Evolutionary conservation across 768 basidiomycete genomes (phyloP), one percentile per base, ranked within the genome.

Genomic region (Podaxis sp.): DNA sequence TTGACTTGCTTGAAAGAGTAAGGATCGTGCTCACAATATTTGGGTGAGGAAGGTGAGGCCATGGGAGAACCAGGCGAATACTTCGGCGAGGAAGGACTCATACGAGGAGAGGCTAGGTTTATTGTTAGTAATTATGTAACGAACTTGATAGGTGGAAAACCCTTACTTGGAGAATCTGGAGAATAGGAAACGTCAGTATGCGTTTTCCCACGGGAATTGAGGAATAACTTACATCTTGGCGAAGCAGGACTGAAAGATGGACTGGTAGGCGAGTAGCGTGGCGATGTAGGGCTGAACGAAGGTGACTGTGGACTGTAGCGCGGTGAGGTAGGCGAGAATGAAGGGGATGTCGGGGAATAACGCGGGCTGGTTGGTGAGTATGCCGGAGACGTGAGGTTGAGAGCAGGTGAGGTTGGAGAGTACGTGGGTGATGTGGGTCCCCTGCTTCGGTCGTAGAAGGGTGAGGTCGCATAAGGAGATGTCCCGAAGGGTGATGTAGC

Each of bases 61-160:
- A 82, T 78, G n/a, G 96, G 96, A 3, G 94, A 96, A 0, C 96
- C 94, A 2, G 96, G 96, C 11, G 93, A 95, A 75, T 95, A 97
- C 69, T 89, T 92, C 6, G 95, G 95, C 33, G 93, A 95, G 3
- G 95, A 87, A 0, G 94, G 95, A 7, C 95, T 95, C 80, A 90
- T 84, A 60, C 92, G 88, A 24, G 87, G 84, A 38, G 92, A 91
- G 4, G 92, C 90, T 90, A 69, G 9, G 58, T 59, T 64, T n/a
- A 64, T 61, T 52, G 65, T 64, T 59, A 55, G 28, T 48, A 63
- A 64, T 70, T 65, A 80, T 76, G 66, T 69, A 63, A 49, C 54
- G 17, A 33, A 28, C 42, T 24, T 6, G 53, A 9, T 44, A 58
- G 39, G 39, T 54, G 61, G 42, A 33, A 39, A 46, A 49, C 63